Conservation (phyloP, 1,284 basidiomycete genomes). For the Earliella scabrosa region DNA sequence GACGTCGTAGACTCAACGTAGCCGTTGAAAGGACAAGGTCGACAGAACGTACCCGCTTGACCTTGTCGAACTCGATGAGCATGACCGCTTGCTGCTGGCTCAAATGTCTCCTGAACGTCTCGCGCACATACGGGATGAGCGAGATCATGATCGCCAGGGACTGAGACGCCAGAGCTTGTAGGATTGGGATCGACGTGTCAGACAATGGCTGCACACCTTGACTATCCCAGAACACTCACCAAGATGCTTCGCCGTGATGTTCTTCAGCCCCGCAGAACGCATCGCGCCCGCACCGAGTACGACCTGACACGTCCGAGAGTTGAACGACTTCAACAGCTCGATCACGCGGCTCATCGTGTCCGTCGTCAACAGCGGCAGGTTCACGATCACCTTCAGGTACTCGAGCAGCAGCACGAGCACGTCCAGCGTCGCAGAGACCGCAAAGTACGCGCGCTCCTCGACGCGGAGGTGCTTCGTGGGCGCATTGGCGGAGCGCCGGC, state of each 20-base stretch:
- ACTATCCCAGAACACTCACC: conserved; percentile 51
- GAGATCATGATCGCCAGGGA: conserved; percentile 91
- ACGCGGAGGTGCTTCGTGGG: conserved; percentile 79
- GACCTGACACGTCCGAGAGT: conserved; percentile 97
- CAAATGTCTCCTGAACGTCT: conserved; percentile 91
- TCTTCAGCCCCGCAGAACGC: conserved; percentile 96
- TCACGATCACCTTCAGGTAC: too few species aligned
- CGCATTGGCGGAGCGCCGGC: conserved; percentile 37
- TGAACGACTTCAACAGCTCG: conserved; percentile 97
- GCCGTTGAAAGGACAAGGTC: background rate
- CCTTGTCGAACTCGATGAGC: conserved; percentile 97
- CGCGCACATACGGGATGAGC: conserved; percentile 96
- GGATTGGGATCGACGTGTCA: too few species aligned
- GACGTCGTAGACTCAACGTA: too few species aligned
- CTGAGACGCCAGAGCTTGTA: conserved; percentile 96
- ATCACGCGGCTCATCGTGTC: conserved; percentile 94
- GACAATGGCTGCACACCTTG: too few species aligned
- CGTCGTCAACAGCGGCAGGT: too few species aligned
- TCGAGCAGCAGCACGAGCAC: too few species aligned
- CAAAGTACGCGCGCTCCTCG: conserved; percentile 84
- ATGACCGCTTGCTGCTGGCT: conserved; percentile 94
- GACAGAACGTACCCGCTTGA: conserved; percentile 82
- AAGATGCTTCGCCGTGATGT: conserved; percentile 98
- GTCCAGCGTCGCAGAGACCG: conserved; percentile 86
- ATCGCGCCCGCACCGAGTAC: conserved; percentile 98